Evolutionary conservation across 495 filamentous ascomycete species (phyloP).

Genomic region (Durotheca rogersii): DNA sequence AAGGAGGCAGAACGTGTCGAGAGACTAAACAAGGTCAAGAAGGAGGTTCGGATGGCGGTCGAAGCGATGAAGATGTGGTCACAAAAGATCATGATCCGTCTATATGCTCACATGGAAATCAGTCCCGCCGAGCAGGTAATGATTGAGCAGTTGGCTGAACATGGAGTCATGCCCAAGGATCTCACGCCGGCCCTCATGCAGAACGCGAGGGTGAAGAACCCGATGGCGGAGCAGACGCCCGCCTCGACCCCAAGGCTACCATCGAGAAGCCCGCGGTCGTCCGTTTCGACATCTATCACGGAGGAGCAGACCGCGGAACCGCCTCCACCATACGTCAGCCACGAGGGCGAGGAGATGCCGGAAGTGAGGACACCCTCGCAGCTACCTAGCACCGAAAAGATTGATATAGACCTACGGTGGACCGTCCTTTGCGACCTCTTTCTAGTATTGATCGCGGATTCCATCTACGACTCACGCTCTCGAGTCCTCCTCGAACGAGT

Average conservation of each 20-base stretch:
- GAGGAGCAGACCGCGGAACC: constrained; percentile 49
- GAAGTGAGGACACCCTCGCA: constrained; percentile 79
- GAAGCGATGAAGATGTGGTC: constrained; percentile 93
- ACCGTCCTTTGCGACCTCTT: constrained; percentile 97
- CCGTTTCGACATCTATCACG: constrained; percentile 29
- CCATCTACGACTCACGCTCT: constrained; percentile 87
- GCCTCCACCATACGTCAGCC: constrained; percentile 71
- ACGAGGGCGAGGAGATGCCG: constrained; percentile 68
- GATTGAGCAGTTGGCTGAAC: constrained; percentile 94
- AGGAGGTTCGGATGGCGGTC: constrained; percentile 62
- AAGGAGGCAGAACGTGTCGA: constrained; percentile 62
- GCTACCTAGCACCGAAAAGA: constrained; percentile 73
- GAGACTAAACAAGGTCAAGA: constrained; percentile 59
- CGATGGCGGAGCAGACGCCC: constrained; percentile 58
- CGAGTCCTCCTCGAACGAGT: constrained; percentile 82
- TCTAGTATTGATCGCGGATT: constrained; percentile 91
- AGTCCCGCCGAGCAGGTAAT: constrained; percentile 88
- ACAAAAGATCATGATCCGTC: constrained; percentile 91
- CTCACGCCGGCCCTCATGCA: constrained; percentile 85
- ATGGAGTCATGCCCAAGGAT: constrained; percentile 83
- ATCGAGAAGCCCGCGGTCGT: constrained; percentile 19
- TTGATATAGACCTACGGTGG: constrained; percentile 97
- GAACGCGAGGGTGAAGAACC: constrained; percentile 91
- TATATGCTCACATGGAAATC: constrained; percentile 97
- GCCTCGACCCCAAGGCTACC: constrained; percentile 31